These are phyloP conservation scores for Pneumocystis murina DNA, from an alignment of 1,139 yeast species.

Conservation along the genomic window DNA sequence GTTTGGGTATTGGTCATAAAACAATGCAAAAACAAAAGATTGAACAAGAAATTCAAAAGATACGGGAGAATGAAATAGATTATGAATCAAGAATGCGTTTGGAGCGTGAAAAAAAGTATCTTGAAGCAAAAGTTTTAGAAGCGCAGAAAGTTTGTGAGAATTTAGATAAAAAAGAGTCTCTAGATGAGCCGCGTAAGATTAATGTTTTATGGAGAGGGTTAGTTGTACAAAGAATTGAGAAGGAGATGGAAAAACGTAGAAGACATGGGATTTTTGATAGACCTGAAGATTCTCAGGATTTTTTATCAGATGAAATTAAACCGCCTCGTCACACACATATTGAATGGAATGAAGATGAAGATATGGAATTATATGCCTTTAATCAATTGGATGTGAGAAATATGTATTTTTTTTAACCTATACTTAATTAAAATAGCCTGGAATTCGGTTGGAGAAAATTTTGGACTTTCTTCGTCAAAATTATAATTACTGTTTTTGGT, in stretches of 20 bases:
- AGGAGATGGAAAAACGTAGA: conserved; percentile 7
- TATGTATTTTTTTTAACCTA: not conserved
- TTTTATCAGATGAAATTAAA: not conserved
- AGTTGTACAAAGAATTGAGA: conserved; percentile 13
- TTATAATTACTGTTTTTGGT: conserved; percentile 34
- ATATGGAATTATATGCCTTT: conserved; percentile 23
- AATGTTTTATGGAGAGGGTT: conserved; percentile 19
- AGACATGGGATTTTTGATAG: conserved; percentile 5
- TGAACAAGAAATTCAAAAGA: conserved; percentile 6
- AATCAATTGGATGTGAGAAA: conserved; percentile 17
- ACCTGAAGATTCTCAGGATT: not conserved
- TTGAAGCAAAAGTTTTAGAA: conserved; percentile 11
- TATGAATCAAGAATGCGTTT: conserved; percentile 19
- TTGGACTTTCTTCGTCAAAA: conserved; percentile 27
- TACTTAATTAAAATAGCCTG: not conserved
- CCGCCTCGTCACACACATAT: conserved; percentile 5
- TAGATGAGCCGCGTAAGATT: conserved; percentile 9
- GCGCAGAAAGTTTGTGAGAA: conserved; percentile 16
- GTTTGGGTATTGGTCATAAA: conserved; percentile 20
- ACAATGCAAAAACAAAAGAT: conserved; percentile 14
- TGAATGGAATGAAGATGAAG: conserved; percentile 16
- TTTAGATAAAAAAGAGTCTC: conserved; percentile 11
- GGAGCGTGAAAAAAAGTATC: conserved; percentile 13
- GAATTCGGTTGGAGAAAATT: conserved; percentile 22
- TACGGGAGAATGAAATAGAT: conserved; percentile 10